Evolutionary conservation across 75 land plant genomes (phyloP).

Genomic region (Pinus albicaulis): DNA sequence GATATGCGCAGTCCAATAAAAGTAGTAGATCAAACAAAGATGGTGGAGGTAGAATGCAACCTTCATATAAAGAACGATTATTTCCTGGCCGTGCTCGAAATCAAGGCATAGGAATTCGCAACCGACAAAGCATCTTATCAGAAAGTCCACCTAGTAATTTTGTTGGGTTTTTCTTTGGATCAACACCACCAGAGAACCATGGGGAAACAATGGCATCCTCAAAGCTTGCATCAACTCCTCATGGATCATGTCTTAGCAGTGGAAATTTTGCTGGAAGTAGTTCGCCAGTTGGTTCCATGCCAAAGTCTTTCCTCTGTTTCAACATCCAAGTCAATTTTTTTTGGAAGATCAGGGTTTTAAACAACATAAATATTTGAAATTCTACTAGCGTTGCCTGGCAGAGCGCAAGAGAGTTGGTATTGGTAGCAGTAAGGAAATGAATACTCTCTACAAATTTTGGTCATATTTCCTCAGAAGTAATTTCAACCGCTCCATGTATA

Average conservation of each 20-base stretch:
- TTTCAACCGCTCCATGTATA: conserved; percentile 81
- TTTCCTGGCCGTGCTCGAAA: conserved; percentile 59
- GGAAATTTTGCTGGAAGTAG: conserved; percentile 60
- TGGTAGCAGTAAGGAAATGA: conserved; percentile 99
- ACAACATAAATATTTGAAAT: conserved; percentile 95
- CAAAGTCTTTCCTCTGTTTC: conserved; percentile 91
- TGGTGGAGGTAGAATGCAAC: conserved; percentile 25
- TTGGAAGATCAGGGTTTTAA: conserved; percentile 93
- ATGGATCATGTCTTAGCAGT: conserved; percentile 19
- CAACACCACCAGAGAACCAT: conserved; percentile 88
- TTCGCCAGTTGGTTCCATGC: no score
- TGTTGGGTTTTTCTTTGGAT: no score
- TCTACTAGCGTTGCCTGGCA: conserved; percentile 82
- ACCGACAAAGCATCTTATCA: no score
- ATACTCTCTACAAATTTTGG: conserved; percentile 93
- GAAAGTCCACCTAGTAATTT: no score
- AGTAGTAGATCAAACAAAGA: conserved; percentile 48
- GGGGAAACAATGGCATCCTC: conserved; percentile 27
- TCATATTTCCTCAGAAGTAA: conserved; percentile 81
- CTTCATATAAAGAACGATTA: no score
- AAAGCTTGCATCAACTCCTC: conserved; percentile 49
- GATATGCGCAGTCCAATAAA: conserved; percentile 27
- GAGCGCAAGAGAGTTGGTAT: conserved; percentile 74
- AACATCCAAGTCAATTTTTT: conserved; percentile 97
- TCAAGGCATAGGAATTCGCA: conserved; percentile 33